Base-by-base conservation (phyloP, 2,329 filamentous ascomycete genomes). In the Claviceps arundinis region DNA sequence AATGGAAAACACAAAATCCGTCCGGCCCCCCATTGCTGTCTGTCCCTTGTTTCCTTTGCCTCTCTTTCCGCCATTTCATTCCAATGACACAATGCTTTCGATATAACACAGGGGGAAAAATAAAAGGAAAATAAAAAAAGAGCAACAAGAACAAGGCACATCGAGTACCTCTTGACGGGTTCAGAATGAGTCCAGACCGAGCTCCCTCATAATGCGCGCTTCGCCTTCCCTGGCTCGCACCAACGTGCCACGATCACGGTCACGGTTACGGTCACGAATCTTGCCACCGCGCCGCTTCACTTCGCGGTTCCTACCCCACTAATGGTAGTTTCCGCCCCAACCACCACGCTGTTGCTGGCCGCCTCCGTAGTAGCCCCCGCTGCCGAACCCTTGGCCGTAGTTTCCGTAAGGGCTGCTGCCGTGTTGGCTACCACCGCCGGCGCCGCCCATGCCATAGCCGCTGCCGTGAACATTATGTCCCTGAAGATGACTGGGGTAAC, bases 251-350 rank as follows among this genome's bases (percentile, higher is more conserved):
- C 44, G 7, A 46, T 46, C 41, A 47, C 50, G 37, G 17, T 38
- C 41, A 30, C 51, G 48, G 26, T 54, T 42, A n/a, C 50, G 48
- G n/a, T 56, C 45, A 41, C 53, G 56, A 40, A 53, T 46, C 48
- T 26, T 51, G 41, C 55, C 53, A 41, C 53, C 52, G 46, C 53
- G 55, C 55, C 59, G 52, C 56, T 50, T 60, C 54, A 56, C 59
- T 50, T 61, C 61, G 57, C 61, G 60, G 59, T 58, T 54, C 56
- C 60, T 63, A 67, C 64, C 63, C 61, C 60, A 60, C 65, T 73
- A 72, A 59, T 76, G 71, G 71, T 81, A 81, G 72, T 81, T 81
- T 59, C 72, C 73, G 58, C 78, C 77, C 77, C 77, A 81, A 61
- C 77, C 77, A 57, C 75, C 72, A 55, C 73, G 73, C 61, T 71